phyloP scores from a whole-genome alignment of 2,329 filamentous ascomycete genomes.

The Colletotrichum musicola region DNA sequence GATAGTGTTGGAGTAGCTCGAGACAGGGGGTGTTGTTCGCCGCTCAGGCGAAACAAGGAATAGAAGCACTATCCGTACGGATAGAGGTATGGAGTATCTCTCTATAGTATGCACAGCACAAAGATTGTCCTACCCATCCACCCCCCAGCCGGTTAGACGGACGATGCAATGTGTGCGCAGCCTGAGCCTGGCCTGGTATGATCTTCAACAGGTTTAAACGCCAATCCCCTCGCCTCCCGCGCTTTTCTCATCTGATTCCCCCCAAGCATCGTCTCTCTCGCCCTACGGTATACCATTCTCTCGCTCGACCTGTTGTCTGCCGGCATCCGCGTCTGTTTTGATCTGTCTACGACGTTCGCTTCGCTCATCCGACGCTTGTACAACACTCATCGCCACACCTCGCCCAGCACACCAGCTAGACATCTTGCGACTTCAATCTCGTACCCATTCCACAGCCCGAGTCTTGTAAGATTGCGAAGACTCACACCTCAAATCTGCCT shows the following conservation, averaged over 20 bases:
- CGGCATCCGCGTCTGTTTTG: constrained; percentile 12
- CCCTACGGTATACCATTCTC: constrained; percentile 1
- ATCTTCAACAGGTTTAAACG: constrained; percentile 40
- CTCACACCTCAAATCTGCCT: constrained; percentile 15
- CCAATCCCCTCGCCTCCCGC: constrained; percentile 30
- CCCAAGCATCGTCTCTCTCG: constrained; percentile 20
- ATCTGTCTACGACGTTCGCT: constrained; percentile 18
- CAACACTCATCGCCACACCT: constrained; percentile 15
- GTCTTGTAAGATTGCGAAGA: constrained; percentile 27
- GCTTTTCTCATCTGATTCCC: background rate
- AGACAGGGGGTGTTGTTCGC: constrained; percentile 31
- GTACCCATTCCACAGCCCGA: constrained; percentile 29
- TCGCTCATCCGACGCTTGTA: constrained; percentile 21
- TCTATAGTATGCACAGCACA: constrained; percentile 36
- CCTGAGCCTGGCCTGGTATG: constrained; percentile 31
- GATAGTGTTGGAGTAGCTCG: constrained; percentile 6
- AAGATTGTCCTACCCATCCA: constrained; percentile 25
- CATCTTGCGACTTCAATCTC: constrained; percentile 15
- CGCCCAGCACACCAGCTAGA: background rate
- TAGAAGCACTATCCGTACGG: too few species aligned
- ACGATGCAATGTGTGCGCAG: constrained; percentile 23
- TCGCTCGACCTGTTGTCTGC: constrained; percentile 5
- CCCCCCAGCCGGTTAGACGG: constrained; percentile 24
- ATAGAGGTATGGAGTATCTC: too few species aligned
- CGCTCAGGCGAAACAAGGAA: constrained; percentile 38